Percentiles rank a stretch among this genome's conserved stretches.
Evolutionary conservation across 177 flowering plant genomes (phyloP).

Genomic region (Vitis hybrid): DNA sequence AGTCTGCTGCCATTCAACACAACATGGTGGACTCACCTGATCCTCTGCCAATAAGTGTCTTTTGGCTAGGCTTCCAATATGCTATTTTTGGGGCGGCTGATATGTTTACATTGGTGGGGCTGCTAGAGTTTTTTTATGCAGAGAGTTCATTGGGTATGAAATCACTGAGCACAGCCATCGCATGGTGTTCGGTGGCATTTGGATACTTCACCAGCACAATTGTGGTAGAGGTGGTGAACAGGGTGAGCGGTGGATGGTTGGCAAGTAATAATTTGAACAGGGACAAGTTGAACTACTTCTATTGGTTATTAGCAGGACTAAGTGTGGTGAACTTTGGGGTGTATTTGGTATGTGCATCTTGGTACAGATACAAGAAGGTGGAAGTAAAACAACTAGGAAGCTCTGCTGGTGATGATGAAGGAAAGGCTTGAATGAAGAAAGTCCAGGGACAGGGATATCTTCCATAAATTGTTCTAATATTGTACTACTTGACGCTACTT

Average conservation of each 20-base stretch:
- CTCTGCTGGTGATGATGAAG: constrained; percentile 9
- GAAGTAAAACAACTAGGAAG: constrained; percentile 17
- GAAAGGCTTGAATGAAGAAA: constrained; percentile 16
- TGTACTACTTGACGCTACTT: neutral
- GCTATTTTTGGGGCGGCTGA: constrained; percentile 65
- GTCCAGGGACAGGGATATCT: neutral
- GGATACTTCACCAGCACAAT: constrained; percentile 63
- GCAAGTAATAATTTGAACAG: constrained; percentile 59
- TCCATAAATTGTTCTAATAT: neutral
- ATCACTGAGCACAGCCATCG: constrained; percentile 54
- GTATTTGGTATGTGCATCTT: constrained; percentile 57
- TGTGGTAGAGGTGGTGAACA: constrained; percentile 62
- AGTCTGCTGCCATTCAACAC: constrained; percentile 41
- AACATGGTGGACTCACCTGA: constrained; percentile 46
- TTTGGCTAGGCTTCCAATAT: constrained; percentile 67
- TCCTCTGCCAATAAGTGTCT: constrained; percentile 59
- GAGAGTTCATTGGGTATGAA: constrained; percentile 75
- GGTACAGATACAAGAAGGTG: constrained; percentile 59
- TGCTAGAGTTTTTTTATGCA: constrained; percentile 65
- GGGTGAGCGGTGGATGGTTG: constrained; percentile 67
- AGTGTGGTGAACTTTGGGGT: constrained; percentile 56
- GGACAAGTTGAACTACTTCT: constrained; percentile 63
- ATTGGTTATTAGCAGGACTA: constrained; percentile 50
- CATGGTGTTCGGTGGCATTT: constrained; percentile 63
- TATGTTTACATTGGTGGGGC: constrained; percentile 65